Conservation (phyloP, 345 rosid species). For the Zanthoxylum bungeanum region DNA sequence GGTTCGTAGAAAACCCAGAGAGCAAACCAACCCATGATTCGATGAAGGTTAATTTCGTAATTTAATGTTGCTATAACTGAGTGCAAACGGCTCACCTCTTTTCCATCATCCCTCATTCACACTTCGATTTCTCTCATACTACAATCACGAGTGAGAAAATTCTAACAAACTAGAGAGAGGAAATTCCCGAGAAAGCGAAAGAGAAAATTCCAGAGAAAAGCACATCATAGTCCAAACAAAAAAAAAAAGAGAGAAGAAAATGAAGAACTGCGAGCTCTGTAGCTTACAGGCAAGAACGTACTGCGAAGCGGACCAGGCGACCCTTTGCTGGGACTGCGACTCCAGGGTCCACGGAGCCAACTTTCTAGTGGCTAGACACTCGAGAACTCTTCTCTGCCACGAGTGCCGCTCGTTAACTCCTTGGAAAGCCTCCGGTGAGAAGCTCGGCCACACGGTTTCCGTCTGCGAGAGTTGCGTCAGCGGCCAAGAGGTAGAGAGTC, state of each 20-base stretch:
- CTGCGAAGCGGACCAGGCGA: conserved; percentile 71
- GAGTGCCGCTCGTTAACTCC: conserved; percentile 49
- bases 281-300: conserved; percentile 43
- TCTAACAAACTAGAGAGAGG: conserved; percentile 6
- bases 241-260: conserved; percentile 13
- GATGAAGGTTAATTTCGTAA: conserved; percentile 12
- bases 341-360: conserved; percentile 68
- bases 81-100: not conserved
- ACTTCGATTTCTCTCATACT: not conserved
- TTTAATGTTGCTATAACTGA: conserved; percentile 14
- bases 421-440: conserved; percentile 60
- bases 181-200: conserved; percentile 21
- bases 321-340: conserved; percentile 75
- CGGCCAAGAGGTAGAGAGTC: conserved; percentile 17
- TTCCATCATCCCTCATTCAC: too few relatives aligned
- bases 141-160: conserved; percentile 1
- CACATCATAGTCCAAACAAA: not conserved
- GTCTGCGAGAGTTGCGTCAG: conserved; percentile 42
- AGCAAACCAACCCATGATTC: not conserved
- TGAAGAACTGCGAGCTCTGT: conserved; percentile 65
- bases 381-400: conserved; percentile 53
- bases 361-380: conserved; percentile 70
- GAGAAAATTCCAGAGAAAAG: not conserved
- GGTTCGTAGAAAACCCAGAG: not conserved
- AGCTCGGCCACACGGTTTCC: conserved; percentile 50